Percentiles rank a stretch among this genome's conserved stretches.
Conservation (phyloP, 176 grass and related monocot species). For the Oryza glaberrima region DNA sequence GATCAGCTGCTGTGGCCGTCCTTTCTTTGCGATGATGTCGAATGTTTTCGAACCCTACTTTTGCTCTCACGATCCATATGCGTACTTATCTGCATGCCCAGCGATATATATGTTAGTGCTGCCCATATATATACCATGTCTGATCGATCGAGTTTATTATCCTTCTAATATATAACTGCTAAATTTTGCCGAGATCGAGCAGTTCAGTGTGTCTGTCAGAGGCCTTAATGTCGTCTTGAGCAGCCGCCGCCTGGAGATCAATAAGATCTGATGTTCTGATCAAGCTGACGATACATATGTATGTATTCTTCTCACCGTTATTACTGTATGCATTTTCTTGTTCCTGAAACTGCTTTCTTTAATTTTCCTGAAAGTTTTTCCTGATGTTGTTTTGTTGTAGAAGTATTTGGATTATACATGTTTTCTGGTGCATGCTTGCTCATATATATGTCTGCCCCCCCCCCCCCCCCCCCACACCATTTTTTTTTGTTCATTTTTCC, state of each 20-base stretch:
- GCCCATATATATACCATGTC: neutral
- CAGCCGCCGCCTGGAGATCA: neutral
- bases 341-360: too few relatives aligned
- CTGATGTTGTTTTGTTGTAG: neutral
- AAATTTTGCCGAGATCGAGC: neutral
- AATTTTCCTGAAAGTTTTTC: neutral
- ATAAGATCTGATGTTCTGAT: neutral
- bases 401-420: neutral
- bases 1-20: neutral
- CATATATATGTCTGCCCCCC: neutral
- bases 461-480: too few relatives aligned
- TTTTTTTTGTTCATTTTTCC: neutral
- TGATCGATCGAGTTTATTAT: neutral
- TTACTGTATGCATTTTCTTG: too few relatives aligned
- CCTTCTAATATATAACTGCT: neutral
- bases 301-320: neutral
- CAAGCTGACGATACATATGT: neutral
- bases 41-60: constrained; percentile 6
- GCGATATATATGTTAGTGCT: neutral
- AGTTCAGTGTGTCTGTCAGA: neutral
- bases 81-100: neutral
- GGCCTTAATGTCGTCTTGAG: neutral
- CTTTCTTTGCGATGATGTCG: neutral
- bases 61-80: neutral
- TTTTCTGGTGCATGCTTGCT: neutral